phyloP scores from a whole-genome alignment of 257 asterid species.

The Jaltomata sinuosa region DNA sequence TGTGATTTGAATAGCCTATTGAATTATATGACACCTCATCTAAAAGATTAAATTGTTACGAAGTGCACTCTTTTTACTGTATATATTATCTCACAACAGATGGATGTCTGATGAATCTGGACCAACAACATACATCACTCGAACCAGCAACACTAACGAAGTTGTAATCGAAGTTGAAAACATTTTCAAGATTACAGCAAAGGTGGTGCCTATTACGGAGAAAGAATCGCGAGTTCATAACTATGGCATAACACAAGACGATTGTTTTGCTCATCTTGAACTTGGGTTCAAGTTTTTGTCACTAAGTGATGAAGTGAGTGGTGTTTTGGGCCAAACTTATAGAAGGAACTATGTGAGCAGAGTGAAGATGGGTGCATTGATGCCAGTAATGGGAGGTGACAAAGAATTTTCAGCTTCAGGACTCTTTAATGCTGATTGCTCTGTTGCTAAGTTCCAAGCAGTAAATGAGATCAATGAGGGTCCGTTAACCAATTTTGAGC shows the following conservation, averaged over 20 bases:
- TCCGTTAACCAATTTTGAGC: slow-evolving; percentile 11
- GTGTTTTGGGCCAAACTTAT: slow-evolving; percentile 65
- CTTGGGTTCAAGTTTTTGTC: slow-evolving; percentile 43
- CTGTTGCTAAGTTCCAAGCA: slow-evolving; percentile 25
- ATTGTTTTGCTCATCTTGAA: slow-evolving; percentile 67
- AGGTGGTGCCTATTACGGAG: slow-evolving; percentile 39
- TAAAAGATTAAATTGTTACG: not conserved
- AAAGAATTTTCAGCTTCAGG: slow-evolving; percentile 25
- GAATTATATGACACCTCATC: not conserved
- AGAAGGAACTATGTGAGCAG: slow-evolving; percentile 41
- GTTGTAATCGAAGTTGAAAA: slow-evolving; percentile 22
- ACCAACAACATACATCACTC: slow-evolving; percentile 9
- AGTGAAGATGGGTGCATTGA: slow-evolving; percentile 31
- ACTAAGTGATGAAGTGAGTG: slow-evolving; percentile 21
- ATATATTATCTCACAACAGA: not conserved
- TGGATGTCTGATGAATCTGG: slow-evolving; percentile 17
- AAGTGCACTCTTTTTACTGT: not conserved
- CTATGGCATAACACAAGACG: slow-evolving; percentile 34
- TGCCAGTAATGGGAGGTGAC: slow-evolving; percentile 67
- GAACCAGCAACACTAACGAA: slow-evolving; percentile 31
- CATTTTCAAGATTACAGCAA: slow-evolving; percentile 31
- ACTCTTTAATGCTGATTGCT: slow-evolving; percentile 36
- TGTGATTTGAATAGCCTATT: not conserved
- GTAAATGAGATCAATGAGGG: not conserved
- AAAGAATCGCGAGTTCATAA: slow-evolving; percentile 37